phyloP scores from a whole-genome alignment of 805 yeast species.

The Myxozyma geophila region DNA sequence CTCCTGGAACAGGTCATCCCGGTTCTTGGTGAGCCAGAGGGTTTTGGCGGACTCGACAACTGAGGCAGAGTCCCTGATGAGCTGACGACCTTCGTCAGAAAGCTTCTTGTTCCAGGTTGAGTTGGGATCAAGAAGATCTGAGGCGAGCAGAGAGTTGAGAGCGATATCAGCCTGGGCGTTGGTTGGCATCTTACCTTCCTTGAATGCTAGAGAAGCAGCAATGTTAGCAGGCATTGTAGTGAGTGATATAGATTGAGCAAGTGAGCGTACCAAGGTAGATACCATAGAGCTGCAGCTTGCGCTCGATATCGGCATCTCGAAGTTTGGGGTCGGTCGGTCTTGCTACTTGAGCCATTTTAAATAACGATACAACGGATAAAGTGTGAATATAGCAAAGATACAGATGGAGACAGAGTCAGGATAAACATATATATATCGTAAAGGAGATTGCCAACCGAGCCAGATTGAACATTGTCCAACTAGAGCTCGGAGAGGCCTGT shows the following conservation, averaged over 20 bases:
- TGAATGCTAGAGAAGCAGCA: slow-evolving; percentile 20
- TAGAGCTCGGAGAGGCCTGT: not conserved
- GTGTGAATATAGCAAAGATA: not conserved
- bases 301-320: slow-evolving; percentile 31
- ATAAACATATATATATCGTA: not conserved
- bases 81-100: slow-evolving; percentile 26
- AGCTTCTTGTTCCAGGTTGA: slow-evolving; percentile 18
- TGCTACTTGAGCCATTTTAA: slow-evolving; percentile 16
- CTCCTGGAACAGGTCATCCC: slow-evolving; percentile 32
- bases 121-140: slow-evolving; percentile 14
- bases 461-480: slow-evolving; percentile 5
- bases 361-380: not conserved
- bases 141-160: slow-evolving; percentile 22
- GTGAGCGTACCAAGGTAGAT: slow-evolving; percentile 17
- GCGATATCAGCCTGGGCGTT: slow-evolving; percentile 36
- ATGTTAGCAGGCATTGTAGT: not conserved
- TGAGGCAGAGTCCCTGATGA: slow-evolving; percentile 13
- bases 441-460: not conserved
- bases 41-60: slow-evolving; percentile 21
- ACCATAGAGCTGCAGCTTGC: slow-evolving; percentile 31
- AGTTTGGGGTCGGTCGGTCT: slow-evolving; percentile 20
- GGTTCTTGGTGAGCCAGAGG: slow-evolving; percentile 30
- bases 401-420: not conserved
- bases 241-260: not conserved
- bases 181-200: slow-evolving; percentile 35